Percentiles rank a stretch among this genome's conserved stretches.
Conservation (phyloP, 192 early-diverging fungal species). For the Coemansia sp. region DNA sequence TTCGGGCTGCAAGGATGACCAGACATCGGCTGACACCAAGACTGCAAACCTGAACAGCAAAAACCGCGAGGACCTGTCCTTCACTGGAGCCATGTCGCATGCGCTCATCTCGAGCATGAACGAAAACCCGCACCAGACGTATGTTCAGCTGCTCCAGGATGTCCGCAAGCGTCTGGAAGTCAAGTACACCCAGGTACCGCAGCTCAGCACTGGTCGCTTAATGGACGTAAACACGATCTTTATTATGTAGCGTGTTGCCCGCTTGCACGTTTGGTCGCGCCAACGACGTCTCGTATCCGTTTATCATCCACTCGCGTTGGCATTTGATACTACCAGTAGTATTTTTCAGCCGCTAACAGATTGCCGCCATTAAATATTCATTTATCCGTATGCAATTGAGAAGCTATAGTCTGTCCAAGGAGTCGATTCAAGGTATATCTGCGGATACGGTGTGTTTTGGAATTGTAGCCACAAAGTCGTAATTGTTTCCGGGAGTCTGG, state of each 20-base stretch:
- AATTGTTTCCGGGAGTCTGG: constrained; percentile 27
- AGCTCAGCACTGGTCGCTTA: constrained; percentile 65
- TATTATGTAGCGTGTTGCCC: constrained; percentile 52
- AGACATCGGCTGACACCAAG: constrained; percentile 79
- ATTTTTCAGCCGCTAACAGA: no score
- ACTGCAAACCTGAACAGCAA: constrained; percentile 17
- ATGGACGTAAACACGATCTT: constrained; percentile 69
- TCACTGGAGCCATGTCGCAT: constrained; percentile 74
- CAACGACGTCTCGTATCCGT: no score
- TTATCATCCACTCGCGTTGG: no score
- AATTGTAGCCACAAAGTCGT: constrained; percentile 20
- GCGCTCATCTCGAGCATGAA: constrained; percentile 64
- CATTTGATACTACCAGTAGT: no score
- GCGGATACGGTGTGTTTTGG: background rate
- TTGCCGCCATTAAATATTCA: no score
- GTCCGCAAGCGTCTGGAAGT: constrained; percentile 62
- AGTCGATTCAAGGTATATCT: background rate
- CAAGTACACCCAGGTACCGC: constrained; percentile 75
- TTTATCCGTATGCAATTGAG: no score
- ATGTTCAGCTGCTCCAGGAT: constrained; percentile 66
- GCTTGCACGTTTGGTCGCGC: background rate
- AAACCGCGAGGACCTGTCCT: constrained; percentile 36
- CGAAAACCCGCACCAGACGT: constrained; percentile 60
- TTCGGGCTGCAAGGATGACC: constrained; percentile 77
- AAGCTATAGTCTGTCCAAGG: no score